Conservation (phyloP, 225 moss, liverwort and hornwort species). For the Thuidium tamariscinum region DNA sequence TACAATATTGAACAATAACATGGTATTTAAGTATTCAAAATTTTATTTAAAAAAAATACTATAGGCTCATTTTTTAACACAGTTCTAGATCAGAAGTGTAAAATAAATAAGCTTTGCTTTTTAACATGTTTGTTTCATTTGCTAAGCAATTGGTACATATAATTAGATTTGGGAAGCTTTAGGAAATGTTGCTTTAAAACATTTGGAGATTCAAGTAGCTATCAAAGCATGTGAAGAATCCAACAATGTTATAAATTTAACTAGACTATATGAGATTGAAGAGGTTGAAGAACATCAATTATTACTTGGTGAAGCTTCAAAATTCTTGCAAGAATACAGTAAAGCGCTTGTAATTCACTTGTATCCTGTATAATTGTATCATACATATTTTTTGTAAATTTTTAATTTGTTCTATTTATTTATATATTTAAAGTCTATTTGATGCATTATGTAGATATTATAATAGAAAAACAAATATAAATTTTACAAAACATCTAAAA, state of each 20-base stretch:
- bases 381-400: not conserved
- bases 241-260: constrained; percentile 15
- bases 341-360: constrained; percentile 23
- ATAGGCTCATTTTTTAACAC: rapidly evolving
- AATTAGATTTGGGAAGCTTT: constrained; percentile 42
- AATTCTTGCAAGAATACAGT: constrained; percentile 30
- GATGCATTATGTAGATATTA: no score
- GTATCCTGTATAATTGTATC: no score
- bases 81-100: not conserved
- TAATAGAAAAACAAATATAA: no score
- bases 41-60: not conserved
- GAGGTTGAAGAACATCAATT: constrained; percentile 54
- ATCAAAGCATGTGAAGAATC: constrained; percentile 54
- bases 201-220: constrained; percentile 47
- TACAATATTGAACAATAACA: not conserved
- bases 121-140: not conserved
- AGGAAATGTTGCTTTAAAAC: constrained; percentile 8
- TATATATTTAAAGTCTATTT: no score
- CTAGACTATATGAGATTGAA: constrained; percentile 29
- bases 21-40: not conserved
- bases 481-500: not conserved
- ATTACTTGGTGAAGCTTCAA: constrained; percentile 24
- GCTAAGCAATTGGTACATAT: not conserved
- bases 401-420: not conserved
- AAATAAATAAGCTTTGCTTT: rapidly evolving